These are phyloP conservation scores for Plenodomus biglobosus DNA, from an alignment of 2,329 filamentous ascomycete genomes.

Conservation along the genomic window DNA sequence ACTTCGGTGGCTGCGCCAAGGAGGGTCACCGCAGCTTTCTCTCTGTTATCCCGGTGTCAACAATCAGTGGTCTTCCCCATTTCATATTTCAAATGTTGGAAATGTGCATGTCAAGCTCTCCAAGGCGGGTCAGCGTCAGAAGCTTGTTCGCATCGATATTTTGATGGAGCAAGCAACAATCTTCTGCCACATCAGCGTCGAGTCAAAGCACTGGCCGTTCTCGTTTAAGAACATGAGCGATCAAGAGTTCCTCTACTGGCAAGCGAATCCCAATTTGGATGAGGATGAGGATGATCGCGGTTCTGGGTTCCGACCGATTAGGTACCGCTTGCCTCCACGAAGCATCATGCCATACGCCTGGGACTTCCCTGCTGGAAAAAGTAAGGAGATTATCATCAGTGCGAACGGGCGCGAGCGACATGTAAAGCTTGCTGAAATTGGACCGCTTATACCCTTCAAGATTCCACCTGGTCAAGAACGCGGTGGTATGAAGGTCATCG, in stretches of 20 bases:
- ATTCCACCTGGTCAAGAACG: constrained; percentile 67
- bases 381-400: constrained; percentile 85
- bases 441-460: constrained; percentile 93
- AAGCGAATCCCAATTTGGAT: constrained; percentile 88
- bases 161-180: constrained; percentile 92
- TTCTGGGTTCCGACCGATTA: constrained; percentile 87
- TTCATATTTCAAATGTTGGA: constrained; percentile 94
- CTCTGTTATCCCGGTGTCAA: constrained; percentile 92
- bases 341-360: constrained; percentile 99
- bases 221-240: constrained; percentile 99
- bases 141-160: constrained; percentile 82
- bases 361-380: constrained; percentile 98
- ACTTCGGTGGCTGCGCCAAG: constrained; percentile 85
- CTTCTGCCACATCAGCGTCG: constrained; percentile 85
- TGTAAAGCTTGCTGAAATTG: constrained; percentile 94
- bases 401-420: constrained; percentile 81
- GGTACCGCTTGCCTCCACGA: constrained; percentile 85
- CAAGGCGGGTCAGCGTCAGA: constrained; percentile 85
- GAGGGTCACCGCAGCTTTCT: constrained; percentile 81
- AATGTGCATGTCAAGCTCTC: constrained; percentile 92
- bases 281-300: constrained; percentile 82
- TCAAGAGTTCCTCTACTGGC: constrained; percentile 93
- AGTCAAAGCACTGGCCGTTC: constrained; percentile 96
- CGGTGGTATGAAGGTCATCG: constrained; percentile 79
- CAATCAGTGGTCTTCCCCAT: constrained; percentile 96